These are phyloP conservation scores for Neurospora sp. DNA, from an alignment of 495 filamentous ascomycete genomes.

Conservation along the genomic window DNA sequence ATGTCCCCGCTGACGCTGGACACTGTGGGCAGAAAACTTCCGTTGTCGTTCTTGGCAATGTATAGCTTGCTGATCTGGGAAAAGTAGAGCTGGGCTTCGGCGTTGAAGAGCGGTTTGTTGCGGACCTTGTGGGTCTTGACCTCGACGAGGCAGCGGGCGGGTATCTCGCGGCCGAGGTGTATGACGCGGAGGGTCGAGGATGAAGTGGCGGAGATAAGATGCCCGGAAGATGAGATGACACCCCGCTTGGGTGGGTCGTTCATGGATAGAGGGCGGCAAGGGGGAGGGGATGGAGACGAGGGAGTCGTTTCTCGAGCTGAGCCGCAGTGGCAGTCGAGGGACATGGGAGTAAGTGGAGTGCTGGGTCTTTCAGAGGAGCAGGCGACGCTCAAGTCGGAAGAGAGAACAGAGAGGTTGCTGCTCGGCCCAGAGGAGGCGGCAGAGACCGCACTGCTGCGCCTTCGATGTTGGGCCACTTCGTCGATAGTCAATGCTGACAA, in stretches of 20 bases:
- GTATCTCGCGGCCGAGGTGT: slow-evolving; percentile 7
- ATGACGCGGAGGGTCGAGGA: slow-evolving; percentile 1
- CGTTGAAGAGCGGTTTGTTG: not conserved
- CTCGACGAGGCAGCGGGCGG: slow-evolving; percentile 12
- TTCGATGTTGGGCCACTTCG: not conserved
- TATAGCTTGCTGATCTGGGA: slow-evolving; percentile 6
- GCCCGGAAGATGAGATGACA: not conserved
- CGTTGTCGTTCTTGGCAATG: slow-evolving; percentile 5
- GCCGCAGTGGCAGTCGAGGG: slow-evolving; percentile 5
- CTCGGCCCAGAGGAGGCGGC: not conserved
- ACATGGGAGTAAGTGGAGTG: not conserved
- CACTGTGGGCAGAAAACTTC: slow-evolving; percentile 1
- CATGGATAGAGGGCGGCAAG: not conserved
- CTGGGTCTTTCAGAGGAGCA: no score
- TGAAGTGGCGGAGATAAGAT: not conserved
- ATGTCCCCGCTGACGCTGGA: not conserved
- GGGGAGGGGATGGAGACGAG: not conserved
- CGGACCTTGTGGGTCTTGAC: slow-evolving; percentile 12
- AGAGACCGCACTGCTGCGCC: not conserved
- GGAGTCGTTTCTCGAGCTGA: not conserved
- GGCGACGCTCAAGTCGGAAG: not conserved
- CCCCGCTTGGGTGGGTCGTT: not conserved
- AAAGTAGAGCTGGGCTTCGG: slow-evolving; percentile 18
- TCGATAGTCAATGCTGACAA: not conserved
- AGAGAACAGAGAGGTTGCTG: not conserved